phyloP scores from a whole-genome alignment of 164 flowering plant genomes.

The Kingdonia uniflora region DNA sequence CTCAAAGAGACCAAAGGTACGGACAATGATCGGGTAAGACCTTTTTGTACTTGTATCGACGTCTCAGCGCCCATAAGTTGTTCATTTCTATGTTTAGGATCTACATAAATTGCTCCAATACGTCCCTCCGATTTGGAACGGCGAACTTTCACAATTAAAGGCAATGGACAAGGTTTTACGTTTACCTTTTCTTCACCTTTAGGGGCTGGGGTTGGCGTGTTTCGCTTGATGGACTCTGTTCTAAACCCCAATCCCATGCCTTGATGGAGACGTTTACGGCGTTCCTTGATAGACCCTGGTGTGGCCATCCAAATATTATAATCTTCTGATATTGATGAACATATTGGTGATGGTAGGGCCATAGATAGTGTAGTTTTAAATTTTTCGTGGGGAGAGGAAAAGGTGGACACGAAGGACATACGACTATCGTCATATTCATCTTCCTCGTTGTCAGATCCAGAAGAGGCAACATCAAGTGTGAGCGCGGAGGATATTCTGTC shows the following conservation, averaged over 20 bases:
- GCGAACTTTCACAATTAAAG: conserved; percentile 23
- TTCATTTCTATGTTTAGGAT: conserved; percentile 6
- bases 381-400: no score
- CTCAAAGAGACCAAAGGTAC: conserved; percentile 7
- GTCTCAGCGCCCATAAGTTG: no score
- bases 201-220: background rate
- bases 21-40: conserved; percentile 1
- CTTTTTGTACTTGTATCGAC: no score
- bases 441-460: no score
- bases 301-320: conserved; percentile 85
- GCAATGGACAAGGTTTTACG: conserved; percentile 16
- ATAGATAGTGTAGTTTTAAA: no score
- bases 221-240: conserved; percentile 35
- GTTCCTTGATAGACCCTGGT: conserved; percentile 72
- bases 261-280: conserved; percentile 60
- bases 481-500: no score
- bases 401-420: no score
- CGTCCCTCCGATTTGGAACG: conserved; percentile 21
- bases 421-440: no score
- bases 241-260: conserved; percentile 62
- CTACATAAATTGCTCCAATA: conserved; percentile 12
- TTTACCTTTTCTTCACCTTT: background rate
- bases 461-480: no score
- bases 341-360: no score
- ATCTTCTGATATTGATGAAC: conserved; percentile 23